phyloP scores from a whole-genome alignment of 495 filamentous ascomycete species.

The Penicillium subrubescens region DNA sequence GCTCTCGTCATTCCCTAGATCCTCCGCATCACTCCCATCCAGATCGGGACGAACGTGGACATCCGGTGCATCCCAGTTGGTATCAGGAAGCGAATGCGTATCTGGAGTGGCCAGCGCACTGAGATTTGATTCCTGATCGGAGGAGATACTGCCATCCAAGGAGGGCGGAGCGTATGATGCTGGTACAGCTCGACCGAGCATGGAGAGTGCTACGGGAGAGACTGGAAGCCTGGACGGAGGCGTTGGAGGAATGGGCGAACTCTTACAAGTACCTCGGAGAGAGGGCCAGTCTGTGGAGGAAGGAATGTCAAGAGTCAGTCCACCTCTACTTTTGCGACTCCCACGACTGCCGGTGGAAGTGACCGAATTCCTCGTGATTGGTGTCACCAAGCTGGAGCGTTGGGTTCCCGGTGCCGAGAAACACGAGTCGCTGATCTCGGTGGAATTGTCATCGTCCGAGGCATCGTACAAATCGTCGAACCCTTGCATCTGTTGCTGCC shows the following conservation, averaged over 20 bases:
- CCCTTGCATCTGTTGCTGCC: constrained; percentile 49
- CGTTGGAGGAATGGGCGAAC: constrained; percentile 73
- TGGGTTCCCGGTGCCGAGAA: constrained; percentile 46
- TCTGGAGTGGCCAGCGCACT: constrained; percentile 83
- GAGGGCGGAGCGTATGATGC: constrained; percentile 80
- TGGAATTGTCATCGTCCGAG: constrained; percentile 53
- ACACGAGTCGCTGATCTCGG: constrained; percentile 51
- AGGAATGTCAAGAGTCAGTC: constrained; percentile 76
- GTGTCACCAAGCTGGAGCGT: constrained; percentile 43
- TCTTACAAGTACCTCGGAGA: constrained; percentile 53
- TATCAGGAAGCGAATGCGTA: constrained; percentile 57
- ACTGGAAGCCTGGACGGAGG: constrained; percentile 76
- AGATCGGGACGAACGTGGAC: constrained; percentile 39
- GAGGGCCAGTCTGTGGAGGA: constrained; percentile 59
- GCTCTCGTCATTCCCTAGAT: constrained; percentile 13
- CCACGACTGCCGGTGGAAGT: constrained; percentile 36
- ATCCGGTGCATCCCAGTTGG: constrained; percentile 42
- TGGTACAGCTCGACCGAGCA: constrained; percentile 68
- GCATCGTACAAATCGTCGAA: constrained; percentile 89
- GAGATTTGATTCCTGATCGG: constrained; percentile 77
- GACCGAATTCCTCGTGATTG: constrained; percentile 41
- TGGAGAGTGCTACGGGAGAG: constrained; percentile 69
- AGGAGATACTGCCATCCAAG: constrained; percentile 82
- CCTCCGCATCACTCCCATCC: constrained; percentile 27
- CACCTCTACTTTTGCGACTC: constrained; percentile 41